Evolutionary conservation across 2,329 filamentous ascomycete species (phyloP).

Genomic region (Delphinella strobiligena): DNA sequence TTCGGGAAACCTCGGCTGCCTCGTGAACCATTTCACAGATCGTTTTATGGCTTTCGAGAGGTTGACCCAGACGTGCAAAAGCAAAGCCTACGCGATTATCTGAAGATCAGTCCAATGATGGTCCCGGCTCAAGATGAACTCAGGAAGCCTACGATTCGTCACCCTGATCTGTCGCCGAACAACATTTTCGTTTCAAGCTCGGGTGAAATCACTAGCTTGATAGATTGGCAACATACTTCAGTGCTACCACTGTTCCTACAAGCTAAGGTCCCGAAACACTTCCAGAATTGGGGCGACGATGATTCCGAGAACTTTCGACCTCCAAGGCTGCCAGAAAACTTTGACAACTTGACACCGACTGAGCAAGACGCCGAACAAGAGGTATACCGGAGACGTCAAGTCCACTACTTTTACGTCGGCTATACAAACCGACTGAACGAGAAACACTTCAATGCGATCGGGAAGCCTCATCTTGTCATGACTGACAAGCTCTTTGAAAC

Average conservation of each 20-base stretch:
- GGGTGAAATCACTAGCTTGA: conserved; percentile 23
- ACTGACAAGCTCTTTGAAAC: conserved; percentile 5
- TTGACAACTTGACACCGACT: conserved; percentile 12
- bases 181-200: conserved; percentile 22
- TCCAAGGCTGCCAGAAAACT: conserved; percentile 10
- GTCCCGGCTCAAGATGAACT: conserved; percentile 10
- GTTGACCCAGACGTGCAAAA: conserved; percentile 15
- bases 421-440: conserved; percentile 10
- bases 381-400: conserved; percentile 13
- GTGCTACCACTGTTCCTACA: conserved; percentile 26
- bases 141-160: conserved; percentile 17
- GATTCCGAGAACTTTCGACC: conserved; percentile 12
- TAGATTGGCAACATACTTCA: conserved; percentile 30
- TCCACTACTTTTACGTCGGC: conserved; percentile 16
- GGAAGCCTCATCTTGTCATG: conserved; percentile 6
- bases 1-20: conserved; percentile 19
- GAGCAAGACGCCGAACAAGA: conserved; percentile 10
- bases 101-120: conserved; percentile 13
- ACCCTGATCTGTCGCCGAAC: conserved; percentile 23
- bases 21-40: conserved; percentile 19
- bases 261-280: conserved; percentile 24
- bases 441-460: conserved; percentile 13
- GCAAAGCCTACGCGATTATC: conserved; percentile 17
- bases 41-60: conserved; percentile 14
- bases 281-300: conserved; percentile 29